Conservation (phyloP, 169 alveolate genomes). For the Sarcocystis neurona region DNA sequence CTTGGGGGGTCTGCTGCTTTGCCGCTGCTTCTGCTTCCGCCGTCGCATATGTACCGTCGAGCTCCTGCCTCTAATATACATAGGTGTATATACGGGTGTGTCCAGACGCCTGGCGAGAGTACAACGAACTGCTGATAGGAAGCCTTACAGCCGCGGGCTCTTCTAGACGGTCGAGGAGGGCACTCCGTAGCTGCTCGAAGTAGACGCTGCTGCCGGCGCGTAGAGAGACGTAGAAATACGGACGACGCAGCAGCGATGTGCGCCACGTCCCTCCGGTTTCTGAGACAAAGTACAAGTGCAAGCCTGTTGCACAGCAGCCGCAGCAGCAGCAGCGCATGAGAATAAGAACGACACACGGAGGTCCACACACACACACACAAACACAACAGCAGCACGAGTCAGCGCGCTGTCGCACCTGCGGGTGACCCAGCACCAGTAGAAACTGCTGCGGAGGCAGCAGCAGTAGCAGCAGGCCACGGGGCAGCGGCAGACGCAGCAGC, state of each 20-base stretch:
- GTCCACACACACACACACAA: neutral
- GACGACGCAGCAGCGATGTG: conserved; percentile 44
- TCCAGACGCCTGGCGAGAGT: neutral
- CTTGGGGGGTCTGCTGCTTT: no score
- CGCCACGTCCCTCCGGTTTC: conserved; percentile 31
- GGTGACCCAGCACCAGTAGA: conserved; percentile 8
- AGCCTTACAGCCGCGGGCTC: neutral
- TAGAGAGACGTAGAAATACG: conserved; percentile 25
- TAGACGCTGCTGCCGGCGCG: neutral
- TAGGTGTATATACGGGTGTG: no score
- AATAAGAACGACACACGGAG: neutral
- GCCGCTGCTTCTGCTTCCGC: no score
- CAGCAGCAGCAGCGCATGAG: neutral
- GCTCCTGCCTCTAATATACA: no score
- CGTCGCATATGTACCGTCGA: no score
- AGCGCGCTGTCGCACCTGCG: neutral
- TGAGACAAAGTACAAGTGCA: conserved; percentile 39
- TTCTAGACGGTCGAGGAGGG: neutral
- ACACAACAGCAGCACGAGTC: neutral
- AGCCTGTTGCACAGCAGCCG: neutral
- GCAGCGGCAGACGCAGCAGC: no score
- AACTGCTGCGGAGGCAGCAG: no score
- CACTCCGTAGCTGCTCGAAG: neutral
- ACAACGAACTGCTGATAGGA: neutral
- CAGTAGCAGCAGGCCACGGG: no score